Conservation (phyloP, 2,329 filamentous ascomycete genomes). For the Periconia digitata region DNA sequence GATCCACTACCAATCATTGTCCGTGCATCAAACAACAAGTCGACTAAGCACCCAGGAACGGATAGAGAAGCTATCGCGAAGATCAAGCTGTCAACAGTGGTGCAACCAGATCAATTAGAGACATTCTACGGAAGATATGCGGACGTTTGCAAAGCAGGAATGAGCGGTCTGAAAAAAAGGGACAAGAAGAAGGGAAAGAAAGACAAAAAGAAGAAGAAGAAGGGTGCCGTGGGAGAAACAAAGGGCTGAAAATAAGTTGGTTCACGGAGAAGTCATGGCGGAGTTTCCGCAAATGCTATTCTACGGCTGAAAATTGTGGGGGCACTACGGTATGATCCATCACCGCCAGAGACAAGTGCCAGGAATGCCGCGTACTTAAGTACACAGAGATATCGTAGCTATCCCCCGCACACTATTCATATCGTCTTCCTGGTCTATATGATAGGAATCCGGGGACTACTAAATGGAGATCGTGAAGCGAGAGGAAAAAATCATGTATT, state of each 20-base stretch:
- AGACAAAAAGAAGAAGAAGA: constrained; percentile 69
- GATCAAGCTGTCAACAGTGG: constrained; percentile 80
- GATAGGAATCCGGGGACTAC: too few relatives aligned
- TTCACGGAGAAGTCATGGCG: too few relatives aligned
- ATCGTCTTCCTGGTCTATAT: background rate
- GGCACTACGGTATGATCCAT: background rate
- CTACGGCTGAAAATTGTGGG: too few relatives aligned
- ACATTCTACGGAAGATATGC: constrained; percentile 83
- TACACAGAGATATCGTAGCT: background rate
- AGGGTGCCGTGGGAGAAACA: constrained; percentile 39
- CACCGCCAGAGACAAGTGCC: background rate
- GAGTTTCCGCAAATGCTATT: background rate
- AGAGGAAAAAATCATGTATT: background rate
- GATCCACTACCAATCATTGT: constrained; percentile 73
- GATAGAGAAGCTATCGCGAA: constrained; percentile 54
- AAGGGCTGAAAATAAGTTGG: constrained; percentile 21
- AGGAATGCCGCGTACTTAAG: background rate
- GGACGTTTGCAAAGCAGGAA: constrained; percentile 85
- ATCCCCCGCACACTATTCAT: background rate
- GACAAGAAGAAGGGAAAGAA: constrained; percentile 84
- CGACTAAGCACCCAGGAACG: constrained; percentile 49
- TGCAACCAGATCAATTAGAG: constrained; percentile 74
- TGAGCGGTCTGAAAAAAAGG: constrained; percentile 87
- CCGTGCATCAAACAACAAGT: constrained; percentile 77
- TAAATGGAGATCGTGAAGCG: background rate